Evolutionary conservation across 2,329 filamentous ascomycete genomes (phyloP).

Genomic region (Bertia moriformis): DNA sequence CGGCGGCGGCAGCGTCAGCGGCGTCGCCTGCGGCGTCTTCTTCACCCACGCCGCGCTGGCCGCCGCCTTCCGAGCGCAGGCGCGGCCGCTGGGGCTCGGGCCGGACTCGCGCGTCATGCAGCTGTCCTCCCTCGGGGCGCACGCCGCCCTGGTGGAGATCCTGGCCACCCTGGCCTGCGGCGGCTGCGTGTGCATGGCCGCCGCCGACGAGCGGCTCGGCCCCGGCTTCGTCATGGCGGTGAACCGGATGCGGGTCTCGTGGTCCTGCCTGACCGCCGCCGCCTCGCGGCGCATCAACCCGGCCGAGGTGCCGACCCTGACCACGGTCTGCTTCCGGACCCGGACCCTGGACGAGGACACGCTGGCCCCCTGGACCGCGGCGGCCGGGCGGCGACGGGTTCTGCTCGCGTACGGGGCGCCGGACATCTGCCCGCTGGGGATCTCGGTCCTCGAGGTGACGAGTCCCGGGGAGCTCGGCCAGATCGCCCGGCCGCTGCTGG

Average conservation of each 20-base stretch:
- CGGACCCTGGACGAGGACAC: constrained; percentile 32
- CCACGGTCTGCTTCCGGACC: constrained; percentile 18
- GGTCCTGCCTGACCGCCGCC: constrained; percentile 10
- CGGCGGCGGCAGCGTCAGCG: no score
- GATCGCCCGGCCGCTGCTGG: constrained; percentile 30
- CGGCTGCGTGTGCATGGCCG: constrained; percentile 9
- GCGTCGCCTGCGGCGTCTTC: no score
- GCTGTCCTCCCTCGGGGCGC: constrained; percentile 7
- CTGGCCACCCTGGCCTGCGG: constrained; percentile 8
- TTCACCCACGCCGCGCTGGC: no score
- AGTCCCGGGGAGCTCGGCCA: constrained; percentile 19
- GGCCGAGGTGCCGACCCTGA: constrained; percentile 7
- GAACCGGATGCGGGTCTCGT: constrained; percentile 7
- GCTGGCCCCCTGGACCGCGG: constrained; percentile 25
- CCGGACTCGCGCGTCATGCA: constrained; percentile 10
- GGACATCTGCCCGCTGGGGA: constrained; percentile 33
- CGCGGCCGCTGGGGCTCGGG: no score
- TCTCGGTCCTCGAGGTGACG: constrained; percentile 28
- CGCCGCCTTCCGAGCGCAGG: no score
- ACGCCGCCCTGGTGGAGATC: constrained; percentile 8
- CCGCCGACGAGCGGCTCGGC: constrained; percentile 5
- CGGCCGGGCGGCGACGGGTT: constrained; percentile 25
- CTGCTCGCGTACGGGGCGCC: constrained; percentile 35
- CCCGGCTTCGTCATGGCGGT: constrained; percentile 7
- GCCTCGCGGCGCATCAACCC: constrained; percentile 9